These are phyloP conservation scores for Candida rishiriensis DNA, from an alignment of 805 yeast genomes.

Conservation along the genomic window DNA sequence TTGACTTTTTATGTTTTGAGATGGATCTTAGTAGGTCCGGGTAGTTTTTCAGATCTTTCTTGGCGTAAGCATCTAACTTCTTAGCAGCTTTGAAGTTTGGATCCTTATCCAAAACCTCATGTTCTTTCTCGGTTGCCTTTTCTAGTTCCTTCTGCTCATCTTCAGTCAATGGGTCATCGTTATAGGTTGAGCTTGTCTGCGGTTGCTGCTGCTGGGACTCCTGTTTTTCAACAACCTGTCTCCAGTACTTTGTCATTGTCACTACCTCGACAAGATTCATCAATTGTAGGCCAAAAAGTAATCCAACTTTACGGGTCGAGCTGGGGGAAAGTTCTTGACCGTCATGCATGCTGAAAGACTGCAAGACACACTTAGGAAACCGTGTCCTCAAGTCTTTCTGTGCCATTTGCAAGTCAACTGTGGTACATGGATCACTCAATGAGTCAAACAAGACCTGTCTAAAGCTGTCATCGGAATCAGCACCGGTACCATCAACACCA, in stretches of 20 bases:
- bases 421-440: constrained; percentile 54
- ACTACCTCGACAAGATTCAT: constrained; percentile 75
- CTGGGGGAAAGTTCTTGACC: constrained; percentile 77
- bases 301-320: constrained; percentile 60
- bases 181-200: background rate
- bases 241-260: constrained; percentile 78
- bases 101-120: constrained; percentile 8
- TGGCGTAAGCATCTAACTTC: constrained; percentile 10
- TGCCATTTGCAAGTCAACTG: constrained; percentile 66
- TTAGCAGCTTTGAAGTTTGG: constrained; percentile 16
- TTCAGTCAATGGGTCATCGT: background rate
- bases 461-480: too few species aligned
- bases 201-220: constrained; percentile 6
- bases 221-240: constrained; percentile 54
- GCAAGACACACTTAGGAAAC: constrained; percentile 73
- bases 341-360: constrained; percentile 71
- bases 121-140: background rate
- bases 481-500: constrained; percentile 42
- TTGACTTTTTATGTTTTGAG: constrained; percentile 19
- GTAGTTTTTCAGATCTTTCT: constrained; percentile 14
- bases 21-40: constrained; percentile 24
- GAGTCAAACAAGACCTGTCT: constrained; percentile 45
- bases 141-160: constrained; percentile 1
- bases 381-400: constrained; percentile 69
- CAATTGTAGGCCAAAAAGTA: constrained; percentile 72